These are phyloP conservation scores for Dittrichia graveolens DNA, from an alignment of 129 eudicot genomes.

Conservation along the genomic window DNA sequence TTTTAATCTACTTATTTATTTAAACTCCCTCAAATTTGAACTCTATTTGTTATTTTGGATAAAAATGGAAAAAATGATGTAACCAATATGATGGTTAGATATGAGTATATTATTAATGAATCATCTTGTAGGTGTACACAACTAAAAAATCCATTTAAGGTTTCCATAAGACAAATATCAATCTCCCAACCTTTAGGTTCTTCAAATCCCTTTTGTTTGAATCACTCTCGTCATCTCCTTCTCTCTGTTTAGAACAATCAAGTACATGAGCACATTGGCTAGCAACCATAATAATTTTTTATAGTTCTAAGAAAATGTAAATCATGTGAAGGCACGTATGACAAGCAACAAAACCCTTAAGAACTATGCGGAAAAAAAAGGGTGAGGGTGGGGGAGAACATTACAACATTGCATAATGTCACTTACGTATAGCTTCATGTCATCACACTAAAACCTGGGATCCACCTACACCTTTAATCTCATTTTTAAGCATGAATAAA, in stretches of 20 bases:
- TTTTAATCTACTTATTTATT: neutral
- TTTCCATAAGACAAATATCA: neutral
- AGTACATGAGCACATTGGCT: neutral
- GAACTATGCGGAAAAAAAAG: neutral
- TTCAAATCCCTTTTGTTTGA: constrained; percentile 22
- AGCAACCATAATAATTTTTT: neutral
- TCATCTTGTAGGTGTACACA: neutral
- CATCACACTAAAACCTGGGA: too few species aligned
- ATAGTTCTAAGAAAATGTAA: neutral
- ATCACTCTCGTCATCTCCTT: constrained; percentile 27
- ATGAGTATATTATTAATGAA: neutral
- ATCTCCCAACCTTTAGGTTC: constrained; percentile 36
- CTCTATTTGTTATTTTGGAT: neutral
- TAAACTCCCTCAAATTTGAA: neutral
- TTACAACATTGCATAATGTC: too few species aligned
- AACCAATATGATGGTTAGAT: neutral
- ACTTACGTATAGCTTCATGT: too few species aligned
- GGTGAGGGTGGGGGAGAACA: neutral
- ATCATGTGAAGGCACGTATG: neutral
- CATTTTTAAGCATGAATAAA: too few species aligned
- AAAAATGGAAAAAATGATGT: neutral
- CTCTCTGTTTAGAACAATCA: constrained; percentile 30
- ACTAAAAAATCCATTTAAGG: neutral
- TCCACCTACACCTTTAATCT: too few species aligned
- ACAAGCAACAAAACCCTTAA: neutral